Evolutionary conservation across 1,284 basidiomycete genomes (phyloP).

Genomic region (Caloboletus inedulis): DNA sequence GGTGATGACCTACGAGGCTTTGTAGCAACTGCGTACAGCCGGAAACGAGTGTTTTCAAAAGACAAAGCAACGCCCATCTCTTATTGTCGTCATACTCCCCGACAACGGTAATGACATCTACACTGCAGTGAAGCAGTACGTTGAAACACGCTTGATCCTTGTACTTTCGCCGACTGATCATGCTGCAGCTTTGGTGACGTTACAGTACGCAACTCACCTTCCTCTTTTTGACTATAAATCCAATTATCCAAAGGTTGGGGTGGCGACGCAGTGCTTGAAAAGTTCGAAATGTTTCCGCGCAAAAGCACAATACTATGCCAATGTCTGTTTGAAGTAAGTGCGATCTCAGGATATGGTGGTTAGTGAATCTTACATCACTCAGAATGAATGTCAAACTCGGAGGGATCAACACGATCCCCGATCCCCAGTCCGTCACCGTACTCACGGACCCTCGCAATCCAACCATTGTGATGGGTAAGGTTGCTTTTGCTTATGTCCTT

Average conservation of each 20-base stretch:
- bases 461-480: constrained; percentile 71
- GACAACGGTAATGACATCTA: constrained; percentile 73
- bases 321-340: constrained; percentile 72
- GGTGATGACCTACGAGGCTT: constrained; percentile 2
- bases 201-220: constrained; percentile 39
- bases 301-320: constrained; percentile 72
- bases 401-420: constrained; percentile 73
- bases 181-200: constrained; percentile 64
- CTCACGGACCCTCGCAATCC: constrained; percentile 67
- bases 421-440: constrained; percentile 54
- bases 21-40: constrained; percentile 46
- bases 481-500: not conserved
- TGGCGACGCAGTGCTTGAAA: constrained; percentile 74
- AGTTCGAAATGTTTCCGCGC: constrained; percentile 57
- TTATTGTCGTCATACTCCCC: constrained; percentile 69
- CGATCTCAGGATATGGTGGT: not conserved
- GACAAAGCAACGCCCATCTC: constrained; percentile 43
- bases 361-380: constrained; percentile 4
- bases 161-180: constrained; percentile 1
- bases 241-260: constrained; percentile 48
- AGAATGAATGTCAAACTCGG: constrained; percentile 81
- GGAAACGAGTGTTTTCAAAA: constrained; percentile 44
- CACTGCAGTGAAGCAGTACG: constrained; percentile 71
- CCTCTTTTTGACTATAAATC: not conserved
- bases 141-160: constrained; percentile 16